Percentiles rank a stretch among this genome's conserved stretches.
Evolutionary conservation across 2,329 filamentous ascomycete species (phyloP).

Genomic region (Claviceps digitariae): DNA sequence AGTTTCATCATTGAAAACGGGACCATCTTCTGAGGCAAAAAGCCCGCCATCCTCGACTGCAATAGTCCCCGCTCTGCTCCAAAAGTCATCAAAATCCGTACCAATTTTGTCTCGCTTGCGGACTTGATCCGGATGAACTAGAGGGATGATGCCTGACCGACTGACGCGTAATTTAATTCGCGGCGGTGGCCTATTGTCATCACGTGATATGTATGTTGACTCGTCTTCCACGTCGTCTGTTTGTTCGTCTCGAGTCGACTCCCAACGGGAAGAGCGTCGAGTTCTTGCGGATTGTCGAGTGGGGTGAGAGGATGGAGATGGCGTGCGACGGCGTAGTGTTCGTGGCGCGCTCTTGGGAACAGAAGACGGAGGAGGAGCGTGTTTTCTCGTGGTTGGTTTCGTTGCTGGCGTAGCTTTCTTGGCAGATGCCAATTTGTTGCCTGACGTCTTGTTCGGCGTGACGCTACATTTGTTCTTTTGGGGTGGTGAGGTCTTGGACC

Average conservation of each 20-base stretch:
- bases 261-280: slow-evolving; percentile 28
- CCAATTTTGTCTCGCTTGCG: slow-evolving; percentile 39
- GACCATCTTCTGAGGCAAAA: slow-evolving; percentile 40
- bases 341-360: slow-evolving; percentile 19
- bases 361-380: slow-evolving; percentile 1
- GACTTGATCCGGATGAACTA: slow-evolving; percentile 46
- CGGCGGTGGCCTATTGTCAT: slow-evolving; percentile 21
- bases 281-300: slow-evolving; percentile 28
- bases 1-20: slow-evolving; percentile 44
- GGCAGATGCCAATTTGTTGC: slow-evolving; percentile 14
- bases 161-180: slow-evolving; percentile 36
- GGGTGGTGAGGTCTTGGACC: slow-evolving; percentile 16
- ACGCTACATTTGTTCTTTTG: slow-evolving; percentile 19
- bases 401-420: slow-evolving; percentile 15
- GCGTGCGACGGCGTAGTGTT: slow-evolving; percentile 24
- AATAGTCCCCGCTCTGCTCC: slow-evolving; percentile 34
- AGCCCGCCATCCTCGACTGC: slow-evolving; percentile 46
- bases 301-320: slow-evolving; percentile 26
- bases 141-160: slow-evolving; percentile 30
- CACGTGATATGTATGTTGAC: slow-evolving; percentile 6
- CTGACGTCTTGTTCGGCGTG: slow-evolving; percentile 15
- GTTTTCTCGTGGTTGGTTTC: slow-evolving; percentile 18
- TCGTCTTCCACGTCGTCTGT: slow-evolving; percentile 8
- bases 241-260: slow-evolving; percentile 13
- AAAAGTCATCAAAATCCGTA: slow-evolving; percentile 43